Evolutionary conservation across 1,284 basidiomycete genomes (phyloP).

Genomic region (Ustilago lituana): DNA sequence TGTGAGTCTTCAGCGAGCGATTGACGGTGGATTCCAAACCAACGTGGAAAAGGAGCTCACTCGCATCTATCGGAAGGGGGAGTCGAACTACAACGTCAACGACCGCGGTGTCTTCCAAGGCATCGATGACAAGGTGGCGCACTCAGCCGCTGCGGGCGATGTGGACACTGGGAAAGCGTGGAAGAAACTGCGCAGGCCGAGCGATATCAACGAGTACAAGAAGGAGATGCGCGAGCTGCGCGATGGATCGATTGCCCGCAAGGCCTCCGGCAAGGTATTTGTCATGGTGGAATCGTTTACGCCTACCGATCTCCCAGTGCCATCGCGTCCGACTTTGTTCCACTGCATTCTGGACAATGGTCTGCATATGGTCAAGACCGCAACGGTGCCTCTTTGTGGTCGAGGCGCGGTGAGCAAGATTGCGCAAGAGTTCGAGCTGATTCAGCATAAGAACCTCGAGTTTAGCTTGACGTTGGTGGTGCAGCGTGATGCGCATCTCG

Average conservation of each 20-base stretch:
- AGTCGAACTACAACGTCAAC: constrained; percentile 70
- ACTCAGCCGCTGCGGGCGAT: constrained; percentile 78
- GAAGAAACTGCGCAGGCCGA: constrained; percentile 84
- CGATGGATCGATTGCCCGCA: constrained; percentile 78
- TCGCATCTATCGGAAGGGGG: constrained; percentile 56
- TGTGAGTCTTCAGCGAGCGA: constrained; percentile 49
- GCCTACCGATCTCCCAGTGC: constrained; percentile 56
- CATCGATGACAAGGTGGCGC: constrained; percentile 71
- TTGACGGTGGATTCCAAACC: constrained; percentile 54
- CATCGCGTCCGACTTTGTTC: constrained; percentile 74
- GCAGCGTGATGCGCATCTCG: constrained; percentile 56
- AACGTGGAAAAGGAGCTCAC: constrained; percentile 58
- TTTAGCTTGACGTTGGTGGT: constrained; percentile 65
- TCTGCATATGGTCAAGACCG: constrained; percentile 94
- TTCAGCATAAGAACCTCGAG: constrained; percentile 64
- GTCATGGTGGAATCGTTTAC: constrained; percentile 73
- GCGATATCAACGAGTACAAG: constrained; percentile 94
- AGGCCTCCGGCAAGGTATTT: constrained; percentile 89
- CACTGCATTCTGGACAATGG: constrained; percentile 95
- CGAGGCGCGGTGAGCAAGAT: constrained; percentile 73
- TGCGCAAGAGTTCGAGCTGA: constrained; percentile 86
- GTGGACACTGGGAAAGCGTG: constrained; percentile 84
- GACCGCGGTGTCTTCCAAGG: constrained; percentile 60
- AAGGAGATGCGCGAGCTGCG: constrained; percentile 84
- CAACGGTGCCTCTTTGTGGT: constrained; percentile 76